Evolutionary conservation across 495 filamentous ascomycete species (phyloP).

Genomic region (Chaetomium fimeti): DNA sequence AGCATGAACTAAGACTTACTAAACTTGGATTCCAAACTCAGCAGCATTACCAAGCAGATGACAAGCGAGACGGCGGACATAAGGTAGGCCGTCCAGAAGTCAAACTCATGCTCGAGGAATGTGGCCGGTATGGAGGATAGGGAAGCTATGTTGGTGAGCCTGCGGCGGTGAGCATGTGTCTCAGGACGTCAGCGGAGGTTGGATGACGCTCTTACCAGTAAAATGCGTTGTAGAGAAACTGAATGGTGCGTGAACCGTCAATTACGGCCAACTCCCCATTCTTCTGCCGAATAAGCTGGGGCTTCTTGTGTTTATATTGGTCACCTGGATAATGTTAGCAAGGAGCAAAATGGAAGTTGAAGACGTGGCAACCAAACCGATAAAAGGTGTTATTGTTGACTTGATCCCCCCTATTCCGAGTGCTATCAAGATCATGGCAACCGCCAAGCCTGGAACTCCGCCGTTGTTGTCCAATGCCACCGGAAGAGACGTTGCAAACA

Average conservation of each 20-base stretch:
- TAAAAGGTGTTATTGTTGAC: conserved; percentile 50
- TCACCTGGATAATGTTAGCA: conserved; percentile 24
- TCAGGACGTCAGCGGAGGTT: not conserved
- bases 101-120: conserved; percentile 46
- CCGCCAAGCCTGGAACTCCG: conserved; percentile 41
- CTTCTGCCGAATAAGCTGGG: conserved; percentile 35
- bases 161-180: conserved; percentile 3
- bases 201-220: conserved; percentile 46
- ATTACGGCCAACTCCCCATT: conserved; percentile 44
- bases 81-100: conserved; percentile 51
- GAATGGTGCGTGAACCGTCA: conserved; percentile 46
- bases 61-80: conserved; percentile 43
- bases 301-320: conserved; percentile 44
- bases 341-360: not conserved
- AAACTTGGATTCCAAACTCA: conserved; percentile 22
- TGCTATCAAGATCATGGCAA: conserved; percentile 47
- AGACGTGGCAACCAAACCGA: conserved; percentile 28
- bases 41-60: conserved; percentile 23
- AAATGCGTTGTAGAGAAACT: conserved; percentile 51
- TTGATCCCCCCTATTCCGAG: conserved; percentile 55
- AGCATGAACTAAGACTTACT: conserved; percentile 31
- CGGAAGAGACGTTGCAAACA: conserved; percentile 52
- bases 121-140: conserved; percentile 48
- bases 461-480: conserved; percentile 48
- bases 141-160: conserved; percentile 51